Evolutionary conservation across 2,329 filamentous ascomycete genomes (phyloP).

Genomic region (Fusarium devonianum): DNA sequence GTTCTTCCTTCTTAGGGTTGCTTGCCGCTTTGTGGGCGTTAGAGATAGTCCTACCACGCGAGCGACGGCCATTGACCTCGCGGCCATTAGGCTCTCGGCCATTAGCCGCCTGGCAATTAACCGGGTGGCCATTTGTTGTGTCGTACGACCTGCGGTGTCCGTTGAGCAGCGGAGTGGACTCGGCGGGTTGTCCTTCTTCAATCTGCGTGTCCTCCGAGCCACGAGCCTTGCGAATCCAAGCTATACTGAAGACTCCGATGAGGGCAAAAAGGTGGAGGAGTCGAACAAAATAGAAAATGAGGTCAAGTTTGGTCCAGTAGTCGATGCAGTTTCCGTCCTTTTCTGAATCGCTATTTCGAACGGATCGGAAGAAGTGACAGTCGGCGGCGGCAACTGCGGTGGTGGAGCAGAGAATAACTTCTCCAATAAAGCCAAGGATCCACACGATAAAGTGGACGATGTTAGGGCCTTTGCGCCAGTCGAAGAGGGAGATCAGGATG

Average conservation of each 20-base stretch:
- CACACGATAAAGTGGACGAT: conserved; percentile 82
- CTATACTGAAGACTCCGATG: conserved; percentile 56
- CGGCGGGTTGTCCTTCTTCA: conserved; percentile 56
- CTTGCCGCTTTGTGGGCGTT: conserved; percentile 49
- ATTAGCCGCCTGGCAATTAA: conserved; percentile 34
- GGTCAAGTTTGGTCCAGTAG: conserved; percentile 61
- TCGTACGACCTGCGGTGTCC: conserved; percentile 49
- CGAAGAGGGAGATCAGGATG: conserved; percentile 84
- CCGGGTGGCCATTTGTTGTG: conserved; percentile 41
- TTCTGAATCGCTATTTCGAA: conserved; percentile 36
- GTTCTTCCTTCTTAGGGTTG: conserved; percentile 60
- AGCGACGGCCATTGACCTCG: conserved; percentile 42
- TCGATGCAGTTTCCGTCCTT: conserved; percentile 45
- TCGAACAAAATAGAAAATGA: conserved; percentile 72
- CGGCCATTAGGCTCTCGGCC: conserved; percentile 30
- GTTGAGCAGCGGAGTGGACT: conserved; percentile 70
- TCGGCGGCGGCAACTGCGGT: conserved; percentile 73
- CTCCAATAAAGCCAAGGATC: conserved; percentile 74
- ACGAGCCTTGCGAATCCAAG: conserved; percentile 51
- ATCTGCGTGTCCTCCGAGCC: conserved; percentile 47
- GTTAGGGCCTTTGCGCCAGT: conserved; percentile 82
- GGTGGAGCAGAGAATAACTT: conserved; percentile 73
- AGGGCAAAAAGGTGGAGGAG: conserved; percentile 70
- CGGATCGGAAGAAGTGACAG: conserved; percentile 65
- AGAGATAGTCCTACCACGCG: conserved; percentile 48